These are phyloP conservation scores for Umbelopsis ramanniana DNA, from an alignment of 192 early-diverging fungal species.

Conservation along the genomic window DNA sequence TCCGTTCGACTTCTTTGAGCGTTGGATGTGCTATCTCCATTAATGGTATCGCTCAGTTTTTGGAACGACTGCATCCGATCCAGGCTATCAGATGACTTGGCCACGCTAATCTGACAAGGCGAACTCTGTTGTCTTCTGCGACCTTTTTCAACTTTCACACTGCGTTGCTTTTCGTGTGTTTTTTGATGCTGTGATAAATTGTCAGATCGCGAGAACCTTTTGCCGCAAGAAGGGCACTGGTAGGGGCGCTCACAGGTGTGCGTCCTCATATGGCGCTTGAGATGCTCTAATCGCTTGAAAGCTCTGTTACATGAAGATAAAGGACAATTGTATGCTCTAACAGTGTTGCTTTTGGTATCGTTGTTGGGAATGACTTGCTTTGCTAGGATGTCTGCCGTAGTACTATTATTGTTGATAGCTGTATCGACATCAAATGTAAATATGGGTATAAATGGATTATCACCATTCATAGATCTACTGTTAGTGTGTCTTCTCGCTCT, in stretches of 20 bases:
- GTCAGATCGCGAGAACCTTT: conserved; percentile 62
- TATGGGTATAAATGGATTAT: conserved; percentile 11
- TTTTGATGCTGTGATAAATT: conserved; percentile 64
- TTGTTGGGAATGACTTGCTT: background rate
- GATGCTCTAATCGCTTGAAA: conserved; percentile 62
- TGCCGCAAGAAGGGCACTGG: conserved; percentile 55
- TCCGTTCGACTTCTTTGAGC: conserved; percentile 10
- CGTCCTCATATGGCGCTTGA: conserved; percentile 61
- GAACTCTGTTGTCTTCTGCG: conserved; percentile 22
- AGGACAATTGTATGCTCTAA: conserved; percentile 52
- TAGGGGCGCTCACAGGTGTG: conserved; percentile 65
- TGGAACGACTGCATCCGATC: background rate
- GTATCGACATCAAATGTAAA: background rate
- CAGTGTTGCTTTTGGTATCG: conserved; percentile 1
- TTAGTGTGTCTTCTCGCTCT: conserved; percentile 35
- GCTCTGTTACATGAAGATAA: conserved; percentile 52
- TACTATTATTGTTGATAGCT: no score
- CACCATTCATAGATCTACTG: background rate
- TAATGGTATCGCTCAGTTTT: background rate
- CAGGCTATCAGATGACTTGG: background rate
- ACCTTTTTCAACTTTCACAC: conserved; percentile 25
- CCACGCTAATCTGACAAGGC: background rate
- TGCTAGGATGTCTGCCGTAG: background rate
- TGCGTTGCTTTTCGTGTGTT: conserved; percentile 48
- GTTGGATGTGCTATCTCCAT: background rate